These are phyloP conservation scores for Collariella sp. DNA, from an alignment of 495 filamentous ascomycete genomes.

Conservation along the genomic window DNA sequence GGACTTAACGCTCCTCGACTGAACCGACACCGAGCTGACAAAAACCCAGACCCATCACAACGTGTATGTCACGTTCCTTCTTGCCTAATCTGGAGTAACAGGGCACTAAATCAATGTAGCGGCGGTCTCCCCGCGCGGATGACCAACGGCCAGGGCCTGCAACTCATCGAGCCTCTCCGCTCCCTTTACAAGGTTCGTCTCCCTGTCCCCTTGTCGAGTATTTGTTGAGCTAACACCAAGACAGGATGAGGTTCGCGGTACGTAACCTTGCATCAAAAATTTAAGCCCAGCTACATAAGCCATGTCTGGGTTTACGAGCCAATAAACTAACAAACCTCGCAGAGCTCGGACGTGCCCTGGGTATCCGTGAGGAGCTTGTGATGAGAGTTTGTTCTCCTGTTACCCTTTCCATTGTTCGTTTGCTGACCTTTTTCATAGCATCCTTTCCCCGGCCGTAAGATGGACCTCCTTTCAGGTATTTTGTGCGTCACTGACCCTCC, in stretches of 20 bases:
- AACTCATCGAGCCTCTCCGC: constrained; percentile 60
- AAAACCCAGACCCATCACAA: constrained; percentile 15
- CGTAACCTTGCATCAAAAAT: not conserved
- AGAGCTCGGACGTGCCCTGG: constrained; percentile 14
- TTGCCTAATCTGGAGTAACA: not conserved
- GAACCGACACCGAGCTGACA: not conserved
- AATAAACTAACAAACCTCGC: not conserved
- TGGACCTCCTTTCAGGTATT: constrained; percentile 23
- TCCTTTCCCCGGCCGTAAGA: constrained; percentile 52
- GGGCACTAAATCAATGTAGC: constrained; percentile 36
- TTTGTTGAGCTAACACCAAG: constrained; percentile 39
- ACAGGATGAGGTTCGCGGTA: constrained; percentile 18
- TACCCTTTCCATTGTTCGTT: not conserved
- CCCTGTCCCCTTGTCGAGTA: not conserved
- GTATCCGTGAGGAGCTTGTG: constrained; percentile 16
- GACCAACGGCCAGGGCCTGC: constrained; percentile 26
- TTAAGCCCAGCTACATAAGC: not conserved
- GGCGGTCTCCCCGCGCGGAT: constrained; percentile 37
- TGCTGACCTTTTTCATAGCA: constrained; percentile 35
- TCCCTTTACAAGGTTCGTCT: constrained; percentile 70
- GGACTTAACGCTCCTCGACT: not conserved
- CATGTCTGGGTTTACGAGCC: not conserved
- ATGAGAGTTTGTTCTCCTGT: constrained; percentile 10
- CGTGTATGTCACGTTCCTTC: constrained; percentile 26
- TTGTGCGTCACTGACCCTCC: constrained; percentile 20